These are phyloP conservation scores for Chlorociboria aeruginascens DNA, from an alignment of 495 filamentous ascomycete species.

Conservation along the genomic window DNA sequence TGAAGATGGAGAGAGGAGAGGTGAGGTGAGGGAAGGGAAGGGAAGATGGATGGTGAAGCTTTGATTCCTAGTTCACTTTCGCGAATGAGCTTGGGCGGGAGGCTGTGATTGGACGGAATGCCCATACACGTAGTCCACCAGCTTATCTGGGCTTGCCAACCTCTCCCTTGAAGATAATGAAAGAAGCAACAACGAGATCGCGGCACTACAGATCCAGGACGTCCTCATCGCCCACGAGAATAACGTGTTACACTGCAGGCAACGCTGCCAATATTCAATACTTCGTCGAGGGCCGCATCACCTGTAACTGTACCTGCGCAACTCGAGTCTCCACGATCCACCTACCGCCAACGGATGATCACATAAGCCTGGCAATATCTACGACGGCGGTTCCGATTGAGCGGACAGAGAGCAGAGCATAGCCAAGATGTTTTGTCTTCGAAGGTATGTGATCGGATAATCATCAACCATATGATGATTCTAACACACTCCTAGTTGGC, in stretches of 20 bases:
- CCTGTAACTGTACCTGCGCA: too few species aligned
- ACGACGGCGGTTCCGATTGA: conserved; percentile 1
- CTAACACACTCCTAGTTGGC: conserved; percentile 38
- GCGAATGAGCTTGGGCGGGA: background rate
- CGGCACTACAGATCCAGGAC: background rate
- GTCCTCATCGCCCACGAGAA: background rate
- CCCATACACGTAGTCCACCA: too few species aligned
- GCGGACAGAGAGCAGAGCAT: background rate
- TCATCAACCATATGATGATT: background rate
- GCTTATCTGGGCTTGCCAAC: too few species aligned
- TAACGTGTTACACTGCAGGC: background rate
- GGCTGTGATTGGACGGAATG: background rate
- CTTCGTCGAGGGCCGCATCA: too few species aligned
- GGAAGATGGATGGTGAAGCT: too few species aligned
- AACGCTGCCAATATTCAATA: background rate
- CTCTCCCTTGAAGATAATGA: background rate
- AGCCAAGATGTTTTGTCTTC: conserved; percentile 64
- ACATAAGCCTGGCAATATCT: conserved; percentile 5
- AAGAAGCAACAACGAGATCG: background rate
- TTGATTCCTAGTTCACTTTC: background rate
- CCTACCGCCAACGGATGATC: conserved; percentile 1
- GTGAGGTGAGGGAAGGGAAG: background rate
- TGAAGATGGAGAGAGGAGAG: background rate
- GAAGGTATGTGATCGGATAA: conserved; percentile 43
- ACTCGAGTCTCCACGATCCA: too few species aligned